Evolutionary conservation across 1,284 basidiomycete genomes (phyloP).

Genomic region (Fomitopsis schrenkii): DNA sequence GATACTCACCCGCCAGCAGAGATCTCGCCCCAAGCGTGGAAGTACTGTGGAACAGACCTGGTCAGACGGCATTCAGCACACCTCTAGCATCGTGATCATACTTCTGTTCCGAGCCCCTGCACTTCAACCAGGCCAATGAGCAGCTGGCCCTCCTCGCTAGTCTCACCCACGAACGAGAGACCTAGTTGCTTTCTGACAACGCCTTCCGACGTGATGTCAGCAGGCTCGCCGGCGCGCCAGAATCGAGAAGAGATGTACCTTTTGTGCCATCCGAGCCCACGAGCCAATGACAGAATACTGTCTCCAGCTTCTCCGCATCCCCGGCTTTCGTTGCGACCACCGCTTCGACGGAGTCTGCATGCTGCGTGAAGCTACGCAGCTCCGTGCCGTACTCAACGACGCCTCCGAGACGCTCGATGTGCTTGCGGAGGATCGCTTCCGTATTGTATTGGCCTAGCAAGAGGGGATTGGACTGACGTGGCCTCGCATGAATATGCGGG

Average conservation of each 20-base stretch:
- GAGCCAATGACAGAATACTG: slow-evolving; percentile 17
- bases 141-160: slow-evolving; percentile 16
- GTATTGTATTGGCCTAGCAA: slow-evolving; percentile 23
- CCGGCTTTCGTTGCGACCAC: slow-evolving; percentile 4
- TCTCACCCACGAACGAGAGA: slow-evolving; percentile 29
- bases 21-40: slow-evolving; percentile 21
- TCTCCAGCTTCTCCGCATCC: background rate
- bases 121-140: slow-evolving; percentile 28
- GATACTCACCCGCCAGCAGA: background rate
- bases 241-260: slow-evolving; percentile 15
- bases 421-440: slow-evolving; percentile 23
- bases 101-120: slow-evolving; percentile 14
- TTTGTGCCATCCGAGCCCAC: slow-evolving; percentile 33
- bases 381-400: slow-evolving; percentile 26
- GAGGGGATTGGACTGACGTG: slow-evolving; percentile 4
- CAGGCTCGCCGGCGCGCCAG: background rate
- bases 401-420: slow-evolving; percentile 19
- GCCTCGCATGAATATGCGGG: background rate
- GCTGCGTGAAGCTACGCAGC: slow-evolving; percentile 21
- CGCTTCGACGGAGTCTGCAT: slow-evolving; percentile 16
- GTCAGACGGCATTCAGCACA: background rate
- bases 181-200: slow-evolving; percentile 24
- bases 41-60: background rate
- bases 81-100: slow-evolving; percentile 13
- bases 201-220: slow-evolving; percentile 13